These are phyloP conservation scores for Vaccinium darrowii DNA, from an alignment of 148 eudicot genomes.

Conservation along the genomic window DNA sequence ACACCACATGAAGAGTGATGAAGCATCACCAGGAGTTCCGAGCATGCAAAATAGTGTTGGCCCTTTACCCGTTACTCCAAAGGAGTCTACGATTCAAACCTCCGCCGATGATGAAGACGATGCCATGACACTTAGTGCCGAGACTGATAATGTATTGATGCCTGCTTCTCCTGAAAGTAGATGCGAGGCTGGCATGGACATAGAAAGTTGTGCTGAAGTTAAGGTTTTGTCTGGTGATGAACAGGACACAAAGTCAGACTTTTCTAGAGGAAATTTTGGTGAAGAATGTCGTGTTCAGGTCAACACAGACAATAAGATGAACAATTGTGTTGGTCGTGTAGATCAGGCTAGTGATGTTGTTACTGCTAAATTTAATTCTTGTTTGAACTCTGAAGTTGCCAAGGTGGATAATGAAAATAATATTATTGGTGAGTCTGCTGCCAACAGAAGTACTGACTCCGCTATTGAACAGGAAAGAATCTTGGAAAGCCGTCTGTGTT, in stretches of 20 bases:
- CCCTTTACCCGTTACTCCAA: slow-evolving; percentile 25
- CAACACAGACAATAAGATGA: slow-evolving; percentile 14
- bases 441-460: slow-evolving; percentile 17
- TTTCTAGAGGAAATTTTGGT: slow-evolving; percentile 15
- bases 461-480: slow-evolving; percentile 23
- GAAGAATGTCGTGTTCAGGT: slow-evolving; percentile 29
- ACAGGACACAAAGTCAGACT: slow-evolving; percentile 18
- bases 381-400: slow-evolving; percentile 36
- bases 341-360: slow-evolving; percentile 30
- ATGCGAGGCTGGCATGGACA: slow-evolving; percentile 27
- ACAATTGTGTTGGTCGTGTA: slow-evolving; percentile 23
- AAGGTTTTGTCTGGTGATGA: slow-evolving; percentile 24
- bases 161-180: slow-evolving; percentile 20
- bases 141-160: slow-evolving; percentile 22
- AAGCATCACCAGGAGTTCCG: slow-evolving; percentile 34
- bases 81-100: slow-evolving; percentile 27
- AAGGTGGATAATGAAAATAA: slow-evolving; percentile 27
- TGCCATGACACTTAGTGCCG: slow-evolving; percentile 27
- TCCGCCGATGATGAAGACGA: slow-evolving; percentile 31
- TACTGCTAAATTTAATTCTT: slow-evolving; percentile 27
- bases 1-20: slow-evolving; percentile 54
- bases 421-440: slow-evolving; percentile 22
- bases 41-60: slow-evolving; percentile 30
- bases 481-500: slow-evolving; percentile 18
- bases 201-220: slow-evolving; percentile 25